phyloP scores from a whole-genome alignment of 352 stramenopile species.

The Thalassiosira exigua region DNA sequence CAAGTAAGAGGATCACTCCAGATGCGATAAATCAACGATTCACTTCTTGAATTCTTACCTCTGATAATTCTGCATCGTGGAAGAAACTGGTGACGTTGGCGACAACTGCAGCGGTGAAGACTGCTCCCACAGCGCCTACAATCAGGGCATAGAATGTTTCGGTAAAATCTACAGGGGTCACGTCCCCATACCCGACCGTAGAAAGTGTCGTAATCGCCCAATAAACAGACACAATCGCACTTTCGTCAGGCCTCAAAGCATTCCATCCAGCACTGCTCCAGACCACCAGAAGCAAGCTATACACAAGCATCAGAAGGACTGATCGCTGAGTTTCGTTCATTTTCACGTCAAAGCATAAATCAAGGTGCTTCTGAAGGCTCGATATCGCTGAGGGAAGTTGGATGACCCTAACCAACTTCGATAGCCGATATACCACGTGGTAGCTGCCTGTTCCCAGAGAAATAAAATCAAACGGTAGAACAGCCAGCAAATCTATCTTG shows the following conservation, averaged over 20 bases:
- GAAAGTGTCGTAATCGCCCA: conserved; percentile 71
- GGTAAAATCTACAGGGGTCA: conserved; percentile 56
- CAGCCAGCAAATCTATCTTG: conserved; percentile 50
- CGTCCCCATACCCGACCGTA: conserved; percentile 72
- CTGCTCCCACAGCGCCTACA: conserved; percentile 53
- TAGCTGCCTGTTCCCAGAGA: conserved; percentile 33
- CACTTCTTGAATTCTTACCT: too few relatives aligned
- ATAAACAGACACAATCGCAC: conserved; percentile 54
- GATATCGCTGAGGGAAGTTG: conserved; percentile 42
- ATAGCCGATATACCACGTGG: conserved; percentile 44
- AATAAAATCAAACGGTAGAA: conserved; percentile 61
- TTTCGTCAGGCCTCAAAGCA: conserved; percentile 45
- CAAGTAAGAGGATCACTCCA: too few relatives aligned
- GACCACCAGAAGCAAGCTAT: conserved; percentile 55
- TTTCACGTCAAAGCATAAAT: conserved; percentile 53
- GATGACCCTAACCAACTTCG: conserved; percentile 56
- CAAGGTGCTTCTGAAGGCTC: conserved; percentile 55
- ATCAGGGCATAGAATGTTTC: conserved; percentile 68
- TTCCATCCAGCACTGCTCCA: conserved; percentile 65
- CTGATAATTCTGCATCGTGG: conserved; percentile 66
- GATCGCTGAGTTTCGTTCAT: conserved; percentile 59
- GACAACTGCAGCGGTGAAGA: conserved; percentile 68
- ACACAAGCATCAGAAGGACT: conserved; percentile 57
- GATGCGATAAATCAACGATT: too few relatives aligned
- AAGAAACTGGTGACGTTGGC: conserved; percentile 74